Evolutionary conservation across 306 rosid genomes (phyloP), one percentile per base, ranked within the genome.

Genomic region (Cucurbita pepo): DNA sequence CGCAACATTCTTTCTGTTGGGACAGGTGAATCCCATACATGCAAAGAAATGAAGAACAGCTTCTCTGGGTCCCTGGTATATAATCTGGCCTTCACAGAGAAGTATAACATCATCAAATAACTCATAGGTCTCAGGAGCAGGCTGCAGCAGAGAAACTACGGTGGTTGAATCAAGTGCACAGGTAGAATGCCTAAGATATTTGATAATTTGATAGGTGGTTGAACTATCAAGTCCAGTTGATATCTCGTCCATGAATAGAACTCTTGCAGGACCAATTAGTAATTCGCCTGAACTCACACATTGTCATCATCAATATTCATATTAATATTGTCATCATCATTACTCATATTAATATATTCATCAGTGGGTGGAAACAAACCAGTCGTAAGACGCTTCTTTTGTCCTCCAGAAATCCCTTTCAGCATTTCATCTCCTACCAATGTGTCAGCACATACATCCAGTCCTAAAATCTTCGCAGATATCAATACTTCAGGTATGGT

Each of bases 401-500:
- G 99, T 5, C 99, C 99, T 50, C 99, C 99, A 9, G 99, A 95
- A 66, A 95, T 91, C 43, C 99, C 99, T 79, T 95, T 95, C 12
- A 95, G 92, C 99, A 95, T 95, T 88, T 91, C 99, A 83, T 95
- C 97, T 69, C 99, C 99, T 51, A 89, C 97, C 84, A 95, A 82
- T 66, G 99, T 95, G 86, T 95, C 99, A 84, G 96, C 97, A 71
- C 99, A 95, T 56, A 88, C 77, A 83, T 95, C 99, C 96, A 95
- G 84, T 86, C 99, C 99, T 91, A 95, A 86, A 84, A 91, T 89
- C 99, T 95, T 89, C 90, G 95, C 82, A 83, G 77, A 85, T 82
- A 65, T 89, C 87, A 83, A 85, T 77, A 82, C 82, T 70, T 70
- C 5, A 63, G 81, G 78, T 30, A 70, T 50, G 69, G 43, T 55